Evolutionary conservation across 192 early-diverging fungal species (phyloP), one percentile per base, ranked within the genome.

Genomic region (Backusella australiensis): DNA sequence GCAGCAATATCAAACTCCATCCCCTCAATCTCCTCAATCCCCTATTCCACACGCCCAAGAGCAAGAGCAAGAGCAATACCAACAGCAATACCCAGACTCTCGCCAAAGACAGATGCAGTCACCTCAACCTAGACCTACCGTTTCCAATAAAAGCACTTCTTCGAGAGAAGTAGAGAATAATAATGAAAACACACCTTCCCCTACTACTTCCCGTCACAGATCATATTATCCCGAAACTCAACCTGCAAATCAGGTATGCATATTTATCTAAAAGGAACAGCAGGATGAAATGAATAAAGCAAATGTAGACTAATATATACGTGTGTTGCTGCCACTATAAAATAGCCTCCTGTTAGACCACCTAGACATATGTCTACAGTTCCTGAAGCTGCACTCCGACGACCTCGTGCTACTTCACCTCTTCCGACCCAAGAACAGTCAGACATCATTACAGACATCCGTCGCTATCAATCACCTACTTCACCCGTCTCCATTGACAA

Each of bases 291-390:
- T 7, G 3, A 9, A 56, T 9, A 7, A 56, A 9, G 0, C 6
- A 53, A 21, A 26, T 52, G 49, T 44, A 5, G 15, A 49, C 19
- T n/a, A n/a, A 49, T 49, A 49, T 49, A 49, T 49, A 49, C 7
- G 38, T 39, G 19, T 49, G 5, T 49, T 49, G 6, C 0, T 49
- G 17, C 6, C 0, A 44, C 6, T 29, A 29, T 63, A 29, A 63
- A 63, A 63, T 63, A 63, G 56, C 56, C 56, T 63, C 56, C 56
- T 63, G 23, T 63, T 63, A 63, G 56, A 63, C 81, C 38, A 52
- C 75, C 56, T 42, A 71, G 63, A 67, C 79, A 39, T 26, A 80
- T 79, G 65, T 78, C 75, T 23, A 75, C 68, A 9, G 78, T 69
- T 26, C 59, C 74, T 29, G 73, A 75, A n/a, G 71, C 77, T 14